phyloP scores from a whole-genome alignment of 2,329 filamentous ascomycete species.

The Aspergillus tanneri region DNA sequence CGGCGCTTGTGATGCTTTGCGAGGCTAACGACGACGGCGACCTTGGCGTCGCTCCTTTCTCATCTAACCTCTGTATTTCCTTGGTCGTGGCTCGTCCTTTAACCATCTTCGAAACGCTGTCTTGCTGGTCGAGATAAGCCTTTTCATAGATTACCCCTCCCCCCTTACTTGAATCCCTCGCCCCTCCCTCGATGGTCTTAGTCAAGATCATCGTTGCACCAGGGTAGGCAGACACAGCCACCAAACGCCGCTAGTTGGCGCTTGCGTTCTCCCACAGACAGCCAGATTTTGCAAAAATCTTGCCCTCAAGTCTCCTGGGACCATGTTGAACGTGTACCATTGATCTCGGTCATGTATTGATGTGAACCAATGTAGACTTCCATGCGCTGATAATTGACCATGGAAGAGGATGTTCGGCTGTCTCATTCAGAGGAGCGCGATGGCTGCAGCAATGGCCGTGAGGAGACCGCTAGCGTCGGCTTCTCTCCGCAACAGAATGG shows the following conservation, averaged over 20 bases:
- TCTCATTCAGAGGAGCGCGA: conserved; percentile 18
- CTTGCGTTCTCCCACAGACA: conserved; percentile 11
- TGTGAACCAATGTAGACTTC: conserved; percentile 19
- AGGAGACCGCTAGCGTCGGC: conserved; percentile 4
- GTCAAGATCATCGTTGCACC: conserved; percentile 20
- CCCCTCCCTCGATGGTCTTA: background rate
- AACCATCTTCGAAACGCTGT: background rate
- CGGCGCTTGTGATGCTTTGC: background rate
- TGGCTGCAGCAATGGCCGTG: conserved; percentile 9
- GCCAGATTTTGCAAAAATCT: conserved; percentile 7
- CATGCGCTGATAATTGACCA: conserved; percentile 18
- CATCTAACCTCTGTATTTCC: no score
- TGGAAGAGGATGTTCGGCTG: conserved; percentile 26
- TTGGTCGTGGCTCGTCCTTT: background rate
- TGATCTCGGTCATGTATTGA: conserved; percentile 18
- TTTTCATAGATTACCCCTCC: background rate
- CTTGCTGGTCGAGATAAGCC: background rate
- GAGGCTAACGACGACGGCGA: background rate
- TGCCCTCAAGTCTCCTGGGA: conserved; percentile 10
- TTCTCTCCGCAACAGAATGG: conserved; percentile 10
- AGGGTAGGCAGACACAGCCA: conserved; percentile 20
- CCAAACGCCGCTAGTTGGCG: conserved; percentile 17
- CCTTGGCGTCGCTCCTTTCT: background rate
- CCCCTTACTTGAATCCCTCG: background rate
- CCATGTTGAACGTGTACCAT: conserved; percentile 17